A percentile compares a stretch with the other conserved stretches of the same genome.
phyloP scores from a whole-genome alignment of 257 asterid genomes.

The Apocynum venetum region DNA sequence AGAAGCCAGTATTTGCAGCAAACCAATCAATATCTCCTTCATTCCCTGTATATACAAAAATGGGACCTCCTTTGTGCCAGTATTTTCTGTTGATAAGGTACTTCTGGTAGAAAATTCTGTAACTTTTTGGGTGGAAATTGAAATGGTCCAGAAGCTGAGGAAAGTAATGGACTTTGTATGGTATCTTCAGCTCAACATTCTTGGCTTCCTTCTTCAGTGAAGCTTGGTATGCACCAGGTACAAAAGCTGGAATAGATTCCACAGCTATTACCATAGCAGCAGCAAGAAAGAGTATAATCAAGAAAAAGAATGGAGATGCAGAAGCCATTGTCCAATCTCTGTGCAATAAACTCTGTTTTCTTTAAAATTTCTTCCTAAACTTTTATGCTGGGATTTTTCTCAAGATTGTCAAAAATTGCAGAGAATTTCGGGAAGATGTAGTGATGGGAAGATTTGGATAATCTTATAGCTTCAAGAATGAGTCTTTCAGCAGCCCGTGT shows the following conservation, averaged over 20 bases:
- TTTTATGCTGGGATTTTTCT: neutral
- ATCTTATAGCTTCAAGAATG: neutral
- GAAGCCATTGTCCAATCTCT: conserved; percentile 18
- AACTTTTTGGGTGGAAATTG: conserved; percentile 54
- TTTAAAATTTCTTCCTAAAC: too few species aligned
- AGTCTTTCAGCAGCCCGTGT: neutral
- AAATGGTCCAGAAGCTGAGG: conserved; percentile 77
- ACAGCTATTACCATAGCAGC: conserved; percentile 15
- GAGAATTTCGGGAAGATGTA: neutral
- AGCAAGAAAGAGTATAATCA: conserved; percentile 22
- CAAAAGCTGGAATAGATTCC: conserved; percentile 34
- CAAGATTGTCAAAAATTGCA: neutral
- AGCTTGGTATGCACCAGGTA: conserved; percentile 47
- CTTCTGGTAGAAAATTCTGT: conserved; percentile 56
- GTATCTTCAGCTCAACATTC: conserved; percentile 34
- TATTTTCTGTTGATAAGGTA: conserved; percentile 54
- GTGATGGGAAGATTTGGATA: neutral
- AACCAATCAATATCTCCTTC: conserved; percentile 87
- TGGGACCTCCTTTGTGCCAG: conserved; percentile 61
- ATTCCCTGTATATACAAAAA: conserved; percentile 75
- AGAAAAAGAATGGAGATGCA: conserved; percentile 28
- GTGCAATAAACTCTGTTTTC: too few species aligned
- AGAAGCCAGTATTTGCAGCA: conserved; percentile 71
- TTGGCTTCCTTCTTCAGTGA: conserved; percentile 35
- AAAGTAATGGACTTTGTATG: conserved; percentile 49